Evolutionary conservation across 352 stramenopile genomes (phyloP).

Genomic region (Globisporangium orthogonon): DNA sequence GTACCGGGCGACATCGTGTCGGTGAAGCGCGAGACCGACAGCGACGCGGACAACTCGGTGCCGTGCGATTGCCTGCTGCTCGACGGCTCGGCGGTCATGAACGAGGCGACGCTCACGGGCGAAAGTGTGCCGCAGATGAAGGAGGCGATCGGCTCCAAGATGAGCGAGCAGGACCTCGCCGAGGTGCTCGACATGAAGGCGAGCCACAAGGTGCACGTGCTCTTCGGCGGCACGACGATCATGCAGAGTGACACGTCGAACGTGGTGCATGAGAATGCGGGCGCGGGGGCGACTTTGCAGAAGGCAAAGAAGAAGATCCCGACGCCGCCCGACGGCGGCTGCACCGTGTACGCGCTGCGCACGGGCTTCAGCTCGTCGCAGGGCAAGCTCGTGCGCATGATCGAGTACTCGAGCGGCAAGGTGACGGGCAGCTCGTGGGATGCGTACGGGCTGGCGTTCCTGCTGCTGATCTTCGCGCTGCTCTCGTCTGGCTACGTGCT

Average conservation of each 20-base stretch:
- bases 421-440: conserved; percentile 94
- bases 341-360: conserved; percentile 92
- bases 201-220: conserved; percentile 84
- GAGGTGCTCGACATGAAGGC: conserved; percentile 84
- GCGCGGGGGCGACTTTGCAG: not conserved
- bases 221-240: conserved; percentile 92
- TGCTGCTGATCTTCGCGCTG: conserved; percentile 97
- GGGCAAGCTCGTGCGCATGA: conserved; percentile 97
- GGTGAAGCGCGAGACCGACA: conserved; percentile 85
- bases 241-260: conserved; percentile 75
- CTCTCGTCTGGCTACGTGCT: conserved; percentile 93
- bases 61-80: conserved; percentile 96
- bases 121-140: conserved; percentile 99
- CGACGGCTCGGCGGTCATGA: conserved; percentile 93
- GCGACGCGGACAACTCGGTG: conserved; percentile 79
- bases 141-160: conserved; percentile 82
- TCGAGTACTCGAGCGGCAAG: conserved; percentile 97
- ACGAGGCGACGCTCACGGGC: conserved; percentile 98
- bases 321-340: conserved; percentile 85
- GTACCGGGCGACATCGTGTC: conserved; percentile 93
- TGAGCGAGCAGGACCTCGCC: conserved; percentile 65
- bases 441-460: conserved; percentile 93
- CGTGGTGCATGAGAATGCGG: conserved; percentile 13
- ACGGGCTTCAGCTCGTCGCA: conserved; percentile 98
- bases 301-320: conserved; percentile 40